These are phyloP conservation scores for Crepidotus variabilis DNA, from an alignment of 768 basidiomycete genomes.

Conservation along the genomic window DNA sequence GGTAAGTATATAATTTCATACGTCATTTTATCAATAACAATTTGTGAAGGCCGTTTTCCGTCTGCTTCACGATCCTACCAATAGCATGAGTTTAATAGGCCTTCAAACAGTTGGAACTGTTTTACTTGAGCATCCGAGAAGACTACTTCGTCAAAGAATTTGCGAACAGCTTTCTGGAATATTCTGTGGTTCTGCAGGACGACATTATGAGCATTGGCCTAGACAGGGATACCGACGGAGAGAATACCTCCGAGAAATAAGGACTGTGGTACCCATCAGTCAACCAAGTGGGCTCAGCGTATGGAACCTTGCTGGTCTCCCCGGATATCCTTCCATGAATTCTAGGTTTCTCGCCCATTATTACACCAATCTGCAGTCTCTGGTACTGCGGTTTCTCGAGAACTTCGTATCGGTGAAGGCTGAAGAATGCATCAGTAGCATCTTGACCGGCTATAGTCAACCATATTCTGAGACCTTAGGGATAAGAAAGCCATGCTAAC, in stretches of 20 bases:
- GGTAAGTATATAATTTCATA: slow-evolving; percentile 47
- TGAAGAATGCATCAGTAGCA: slow-evolving; percentile 32
- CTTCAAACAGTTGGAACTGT: background rate
- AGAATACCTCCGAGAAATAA: slow-evolving; percentile 23
- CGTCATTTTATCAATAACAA: slow-evolving; percentile 85
- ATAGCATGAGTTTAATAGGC: background rate
- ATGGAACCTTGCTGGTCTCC: slow-evolving; percentile 28
- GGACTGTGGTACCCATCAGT: slow-evolving; percentile 27
- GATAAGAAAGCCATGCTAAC: background rate
- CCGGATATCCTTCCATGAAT: slow-evolving; percentile 24
- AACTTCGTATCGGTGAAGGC: slow-evolving; percentile 29
- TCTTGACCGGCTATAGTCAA: slow-evolving; percentile 56
- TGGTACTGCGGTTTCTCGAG: slow-evolving; percentile 27
- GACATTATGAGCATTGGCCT: background rate
- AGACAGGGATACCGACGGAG: background rate
- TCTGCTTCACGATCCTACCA: slow-evolving; percentile 63
- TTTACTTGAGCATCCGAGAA: slow-evolving; percentile 39
- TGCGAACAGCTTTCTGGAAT: slow-evolving; percentile 59
- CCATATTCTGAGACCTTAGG: background rate
- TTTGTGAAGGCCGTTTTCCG: slow-evolving; percentile 78
- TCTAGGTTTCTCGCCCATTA: slow-evolving; percentile 24
- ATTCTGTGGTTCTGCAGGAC: slow-evolving; percentile 45
- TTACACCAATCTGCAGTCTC: slow-evolving; percentile 27
- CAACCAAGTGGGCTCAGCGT: slow-evolving; percentile 31
- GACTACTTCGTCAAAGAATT: slow-evolving; percentile 69